These are phyloP conservation scores for Chalciporus piperatus DNA, from an alignment of 768 basidiomycete species.

Conservation along the genomic window DNA sequence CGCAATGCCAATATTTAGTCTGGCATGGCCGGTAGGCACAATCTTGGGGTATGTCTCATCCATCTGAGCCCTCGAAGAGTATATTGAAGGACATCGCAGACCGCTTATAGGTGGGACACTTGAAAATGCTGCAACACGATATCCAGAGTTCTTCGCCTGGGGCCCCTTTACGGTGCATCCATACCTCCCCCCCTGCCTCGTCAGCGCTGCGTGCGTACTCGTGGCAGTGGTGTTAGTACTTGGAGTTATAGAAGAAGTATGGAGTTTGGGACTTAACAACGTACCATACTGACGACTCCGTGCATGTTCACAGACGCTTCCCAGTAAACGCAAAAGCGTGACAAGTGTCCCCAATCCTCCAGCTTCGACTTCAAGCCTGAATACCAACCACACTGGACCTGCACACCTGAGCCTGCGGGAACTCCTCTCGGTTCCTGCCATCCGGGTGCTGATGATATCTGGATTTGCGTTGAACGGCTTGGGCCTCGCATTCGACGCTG, in stretches of 20 bases:
- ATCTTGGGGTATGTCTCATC: neutral
- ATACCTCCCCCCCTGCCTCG: conserved; percentile 7
- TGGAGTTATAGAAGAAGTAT: conserved; percentile 7
- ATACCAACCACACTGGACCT: neutral
- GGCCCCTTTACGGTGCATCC: conserved; percentile 6
- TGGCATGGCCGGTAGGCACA: conserved; percentile 5
- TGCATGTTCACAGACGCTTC: conserved; percentile 3
- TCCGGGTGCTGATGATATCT: conserved; percentile 49
- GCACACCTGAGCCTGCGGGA: conserved; percentile 26
- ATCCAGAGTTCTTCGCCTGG: conserved; percentile 10
- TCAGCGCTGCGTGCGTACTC: neutral
- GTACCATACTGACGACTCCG: neutral
- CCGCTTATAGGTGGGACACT: conserved; percentile 10
- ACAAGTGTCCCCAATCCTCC: neutral
- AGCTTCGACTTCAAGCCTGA: neutral
- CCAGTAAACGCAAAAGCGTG: conserved; percentile 1
- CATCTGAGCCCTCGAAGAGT: neutral
- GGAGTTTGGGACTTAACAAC: neutral
- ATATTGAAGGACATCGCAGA: neutral
- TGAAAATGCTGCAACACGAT: conserved; percentile 9
- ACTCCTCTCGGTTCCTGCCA: conserved; percentile 46
- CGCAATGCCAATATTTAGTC: conserved; percentile 11
- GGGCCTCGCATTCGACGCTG: conserved; percentile 54
- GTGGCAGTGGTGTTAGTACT: conserved; percentile 2
- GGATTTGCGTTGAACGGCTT: conserved; percentile 49